phyloP scores from a whole-genome alignment of 768 basidiomycete species.

The Amanita pseudoporphyria region DNA sequence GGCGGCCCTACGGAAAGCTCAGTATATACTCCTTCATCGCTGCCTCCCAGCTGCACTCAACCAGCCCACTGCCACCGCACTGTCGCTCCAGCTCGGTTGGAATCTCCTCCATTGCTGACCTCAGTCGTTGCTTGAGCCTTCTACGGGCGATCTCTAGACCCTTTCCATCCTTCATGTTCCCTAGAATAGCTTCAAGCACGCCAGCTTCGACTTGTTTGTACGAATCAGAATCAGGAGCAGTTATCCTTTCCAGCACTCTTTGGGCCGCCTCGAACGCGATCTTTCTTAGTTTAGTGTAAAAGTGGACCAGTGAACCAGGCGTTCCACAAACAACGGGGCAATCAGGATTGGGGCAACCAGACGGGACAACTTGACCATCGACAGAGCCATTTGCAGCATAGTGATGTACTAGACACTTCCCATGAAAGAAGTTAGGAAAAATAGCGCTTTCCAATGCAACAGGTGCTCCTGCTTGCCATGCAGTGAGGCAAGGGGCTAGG shows the following conservation, averaged over 20 bases:
- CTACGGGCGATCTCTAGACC: too few species aligned
- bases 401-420: constrained; percentile 47
- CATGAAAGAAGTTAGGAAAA: constrained; percentile 66
- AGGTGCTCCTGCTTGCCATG: constrained; percentile 37
- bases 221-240: constrained; percentile 26
- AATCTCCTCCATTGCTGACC: constrained; percentile 24
- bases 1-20: constrained; percentile 39
- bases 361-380: constrained; percentile 41
- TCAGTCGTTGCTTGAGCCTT: constrained; percentile 11
- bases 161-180: neutral
- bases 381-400: constrained; percentile 3
- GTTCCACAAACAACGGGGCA: constrained; percentile 76
- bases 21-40: constrained; percentile 55
- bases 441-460: constrained; percentile 41
- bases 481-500: constrained; percentile 35
- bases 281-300: constrained; percentile 37
- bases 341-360: constrained; percentile 71
- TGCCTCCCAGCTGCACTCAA: constrained; percentile 50
- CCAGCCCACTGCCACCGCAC: constrained; percentile 35
- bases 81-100: constrained; percentile 20
- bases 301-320: constrained; percentile 71
- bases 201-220: constrained; percentile 33
- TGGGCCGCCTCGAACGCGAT: constrained; percentile 40
- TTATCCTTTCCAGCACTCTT: constrained; percentile 23
- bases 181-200: constrained; percentile 18